Conservation (phyloP, 805 yeast genomes). For the Saccharomycopsis malanga region DNA sequence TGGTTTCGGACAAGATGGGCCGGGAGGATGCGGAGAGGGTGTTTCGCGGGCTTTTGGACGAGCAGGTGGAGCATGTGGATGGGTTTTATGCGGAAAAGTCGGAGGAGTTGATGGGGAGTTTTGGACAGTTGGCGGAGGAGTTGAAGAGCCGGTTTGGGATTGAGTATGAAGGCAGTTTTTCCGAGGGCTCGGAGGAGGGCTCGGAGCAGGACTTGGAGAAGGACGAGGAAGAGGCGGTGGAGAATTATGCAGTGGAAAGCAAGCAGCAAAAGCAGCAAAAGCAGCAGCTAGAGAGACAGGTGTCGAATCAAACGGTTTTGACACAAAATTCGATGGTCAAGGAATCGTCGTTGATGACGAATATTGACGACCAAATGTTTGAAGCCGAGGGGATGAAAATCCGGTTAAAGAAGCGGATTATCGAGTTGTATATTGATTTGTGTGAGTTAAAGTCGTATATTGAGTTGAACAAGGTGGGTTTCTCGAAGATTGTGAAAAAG, state of each 20-base stretch:
- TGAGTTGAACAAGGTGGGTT: constrained; percentile 83
- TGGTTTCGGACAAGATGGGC: constrained; percentile 23
- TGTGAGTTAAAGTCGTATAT: constrained; percentile 79
- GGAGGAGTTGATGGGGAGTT: constrained; percentile 41
- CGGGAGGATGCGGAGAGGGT: constrained; percentile 29
- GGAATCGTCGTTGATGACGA: constrained; percentile 9
- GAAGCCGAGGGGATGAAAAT: constrained; percentile 40
- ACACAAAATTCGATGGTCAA: background rate
- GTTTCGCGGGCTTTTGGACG: constrained; percentile 65
- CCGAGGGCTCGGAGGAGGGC: background rate
- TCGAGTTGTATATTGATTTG: constrained; percentile 60
- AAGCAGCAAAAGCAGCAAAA: background rate
- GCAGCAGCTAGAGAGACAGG: background rate
- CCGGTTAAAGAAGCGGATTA: constrained; percentile 46
- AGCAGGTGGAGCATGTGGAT: constrained; percentile 70
- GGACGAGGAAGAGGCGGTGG: constrained; percentile 16
- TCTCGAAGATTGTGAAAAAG: constrained; percentile 83
- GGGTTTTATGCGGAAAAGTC: constrained; percentile 67
- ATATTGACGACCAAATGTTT: constrained; percentile 26
- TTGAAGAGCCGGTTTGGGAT: constrained; percentile 39
- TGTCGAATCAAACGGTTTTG: background rate
- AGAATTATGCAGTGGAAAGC: constrained; percentile 12
- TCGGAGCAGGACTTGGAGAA: constrained; percentile 2
- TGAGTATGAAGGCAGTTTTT: background rate
- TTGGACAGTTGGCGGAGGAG: constrained; percentile 52